Evolutionary conservation across 139 green algal genomes (phyloP).

Genomic region (Micromonas pusilla): DNA sequence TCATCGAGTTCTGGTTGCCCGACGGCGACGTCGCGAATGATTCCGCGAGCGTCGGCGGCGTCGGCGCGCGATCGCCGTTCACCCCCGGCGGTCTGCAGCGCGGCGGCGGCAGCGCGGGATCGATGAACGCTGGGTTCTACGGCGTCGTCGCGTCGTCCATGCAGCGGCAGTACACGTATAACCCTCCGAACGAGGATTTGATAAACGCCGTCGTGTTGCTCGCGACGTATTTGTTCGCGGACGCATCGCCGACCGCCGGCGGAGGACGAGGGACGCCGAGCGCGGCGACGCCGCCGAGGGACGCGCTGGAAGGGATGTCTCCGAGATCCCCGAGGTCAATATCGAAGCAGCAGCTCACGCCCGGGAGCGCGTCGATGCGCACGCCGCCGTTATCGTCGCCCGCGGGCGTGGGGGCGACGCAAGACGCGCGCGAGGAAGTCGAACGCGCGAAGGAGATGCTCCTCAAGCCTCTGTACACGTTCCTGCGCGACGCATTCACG

Average conservation of each 20-base stretch:
- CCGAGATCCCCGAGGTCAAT: too few species aligned
- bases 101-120: neutral
- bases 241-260: neutral
- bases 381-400: too few species aligned
- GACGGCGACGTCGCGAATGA: neutral
- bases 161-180: constrained; percentile 12
- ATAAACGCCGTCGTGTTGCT: constrained; percentile 11
- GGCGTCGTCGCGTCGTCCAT: neutral
- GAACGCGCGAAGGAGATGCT: neutral
- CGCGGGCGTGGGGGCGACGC: too few species aligned
- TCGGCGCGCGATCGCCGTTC: neutral
- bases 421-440: neutral
- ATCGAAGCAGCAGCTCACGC: too few species aligned
- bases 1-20: constrained; percentile 16
- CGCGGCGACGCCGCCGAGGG: too few species aligned
- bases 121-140: too few species aligned
- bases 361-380: too few species aligned
- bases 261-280: too few species aligned
- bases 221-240: constrained; percentile 13
- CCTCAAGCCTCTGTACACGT: neutral
- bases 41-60: too few species aligned
- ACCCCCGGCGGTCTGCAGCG: neutral
- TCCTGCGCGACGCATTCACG: constrained; percentile 17
- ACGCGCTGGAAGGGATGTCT: too few species aligned
- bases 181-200: neutral